phyloP scores from a whole-genome alignment of 306 rosid genomes.

The Cicer arietinum region DNA sequence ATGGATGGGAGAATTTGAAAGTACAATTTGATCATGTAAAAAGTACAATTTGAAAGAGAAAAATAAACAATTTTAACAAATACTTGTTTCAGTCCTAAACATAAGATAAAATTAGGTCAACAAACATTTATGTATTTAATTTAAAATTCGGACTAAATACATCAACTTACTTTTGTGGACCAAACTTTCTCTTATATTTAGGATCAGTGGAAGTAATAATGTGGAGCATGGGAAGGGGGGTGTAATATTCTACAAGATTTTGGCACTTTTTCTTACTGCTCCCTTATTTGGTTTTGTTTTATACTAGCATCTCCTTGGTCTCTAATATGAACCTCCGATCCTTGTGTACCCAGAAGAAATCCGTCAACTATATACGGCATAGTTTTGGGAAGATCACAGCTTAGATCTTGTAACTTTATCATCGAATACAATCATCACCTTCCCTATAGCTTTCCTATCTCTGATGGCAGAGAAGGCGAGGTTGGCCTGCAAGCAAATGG shows the following conservation, averaged over 20 bases:
- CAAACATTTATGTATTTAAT: too few species aligned
- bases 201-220: too few species aligned
- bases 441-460: constrained; percentile 88
- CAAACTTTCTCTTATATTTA: too few species aligned
- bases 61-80: too few species aligned
- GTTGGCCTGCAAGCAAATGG: constrained; percentile 70
- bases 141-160: too few species aligned
- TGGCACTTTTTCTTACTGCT: background rate
- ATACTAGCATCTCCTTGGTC: constrained; percentile 17
- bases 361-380: constrained; percentile 38
- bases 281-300: constrained; percentile 19
- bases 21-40: too few species aligned
- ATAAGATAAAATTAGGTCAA: too few species aligned
- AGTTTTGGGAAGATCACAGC: constrained; percentile 52
- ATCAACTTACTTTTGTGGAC: too few species aligned
- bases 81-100: too few species aligned
- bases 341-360: constrained; percentile 15
- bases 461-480: constrained; percentile 82
- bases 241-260: background rate
- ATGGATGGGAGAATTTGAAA: too few species aligned
- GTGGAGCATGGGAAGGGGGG: too few species aligned
- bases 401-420: constrained; percentile 62
- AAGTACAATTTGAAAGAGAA: too few species aligned
- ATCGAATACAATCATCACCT: constrained; percentile 81
- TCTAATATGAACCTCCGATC: constrained; percentile 13